Conservation (phyloP, 257 asterid species). For the Capsicum chinense region DNA sequence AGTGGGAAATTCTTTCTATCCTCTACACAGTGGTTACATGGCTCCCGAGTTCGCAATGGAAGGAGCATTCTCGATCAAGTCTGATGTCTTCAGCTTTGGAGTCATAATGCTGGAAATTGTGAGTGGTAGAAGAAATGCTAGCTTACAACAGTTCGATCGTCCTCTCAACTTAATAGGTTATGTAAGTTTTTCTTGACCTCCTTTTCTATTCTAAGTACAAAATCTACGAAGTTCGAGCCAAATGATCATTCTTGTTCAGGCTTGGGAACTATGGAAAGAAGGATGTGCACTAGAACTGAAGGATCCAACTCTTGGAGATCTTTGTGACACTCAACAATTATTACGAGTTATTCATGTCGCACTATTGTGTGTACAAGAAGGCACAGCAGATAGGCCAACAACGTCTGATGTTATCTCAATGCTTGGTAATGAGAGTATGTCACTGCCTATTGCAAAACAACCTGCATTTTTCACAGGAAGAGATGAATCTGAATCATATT, state of each 20-base stretch:
- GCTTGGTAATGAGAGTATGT: conserved; percentile 47
- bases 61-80: conserved; percentile 65
- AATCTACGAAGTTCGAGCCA: background rate
- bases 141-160: conserved; percentile 50
- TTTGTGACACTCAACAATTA: conserved; percentile 40
- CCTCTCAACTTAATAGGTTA: conserved; percentile 62
- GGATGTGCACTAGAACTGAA: conserved; percentile 40
- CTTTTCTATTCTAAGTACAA: background rate
- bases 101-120: conserved; percentile 60
- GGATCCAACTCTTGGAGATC: conserved; percentile 49
- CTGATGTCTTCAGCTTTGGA: conserved; percentile 69
- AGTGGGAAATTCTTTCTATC: background rate
- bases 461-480: conserved; percentile 54
- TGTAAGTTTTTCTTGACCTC: conserved; percentile 41
- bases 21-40: conserved; percentile 61
- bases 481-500: conserved; percentile 19
- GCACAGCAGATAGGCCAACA: conserved; percentile 54
- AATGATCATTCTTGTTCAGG: conserved; percentile 39
- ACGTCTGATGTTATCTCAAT: conserved; percentile 54
- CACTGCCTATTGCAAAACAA: conserved; percentile 39
- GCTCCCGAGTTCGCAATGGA: conserved; percentile 75
- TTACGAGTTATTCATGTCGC: conserved; percentile 53
- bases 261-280: conserved; percentile 54
- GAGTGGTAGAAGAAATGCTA: conserved; percentile 55
- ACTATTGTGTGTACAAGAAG: conserved; percentile 61